Conservation (phyloP, 2,329 filamentous ascomycete species). For the Helotiales sp. region DNA sequence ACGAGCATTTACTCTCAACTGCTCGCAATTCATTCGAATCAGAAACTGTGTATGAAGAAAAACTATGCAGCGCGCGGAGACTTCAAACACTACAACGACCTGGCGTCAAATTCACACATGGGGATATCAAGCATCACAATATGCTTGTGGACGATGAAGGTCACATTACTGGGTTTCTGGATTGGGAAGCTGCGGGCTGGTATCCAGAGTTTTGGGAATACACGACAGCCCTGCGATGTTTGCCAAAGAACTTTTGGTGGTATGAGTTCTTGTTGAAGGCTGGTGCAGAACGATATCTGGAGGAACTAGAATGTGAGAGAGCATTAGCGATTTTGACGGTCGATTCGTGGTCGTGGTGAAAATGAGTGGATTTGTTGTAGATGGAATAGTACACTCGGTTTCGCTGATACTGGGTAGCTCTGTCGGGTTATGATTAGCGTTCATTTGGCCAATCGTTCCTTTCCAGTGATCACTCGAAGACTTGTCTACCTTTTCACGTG, state of each 20-base stretch:
- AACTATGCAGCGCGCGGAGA: conserved; percentile 9
- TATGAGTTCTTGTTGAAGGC: conserved; percentile 23
- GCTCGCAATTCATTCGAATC: conserved; percentile 13
- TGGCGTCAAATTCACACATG: conserved; percentile 45
- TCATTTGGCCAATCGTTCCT: too few species aligned
- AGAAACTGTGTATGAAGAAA: conserved; percentile 14
- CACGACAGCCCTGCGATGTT: conserved; percentile 22
- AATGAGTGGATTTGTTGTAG: background rate
- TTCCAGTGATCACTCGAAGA: too few species aligned
- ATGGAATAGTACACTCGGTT: background rate
- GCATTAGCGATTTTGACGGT: conserved; percentile 23
- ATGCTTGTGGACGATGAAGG: conserved; percentile 41
- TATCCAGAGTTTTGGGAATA: conserved; percentile 43
- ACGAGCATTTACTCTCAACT: conserved; percentile 21
- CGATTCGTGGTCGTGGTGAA: conserved; percentile 20
- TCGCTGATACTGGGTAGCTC: too few species aligned
- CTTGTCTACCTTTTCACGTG: too few species aligned
- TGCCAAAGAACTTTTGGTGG: conserved; percentile 24
- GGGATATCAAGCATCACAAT: conserved; percentile 48
- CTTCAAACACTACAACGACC: conserved; percentile 19
- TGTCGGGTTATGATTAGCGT: too few species aligned
- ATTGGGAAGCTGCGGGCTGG: conserved; percentile 50
- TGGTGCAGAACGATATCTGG: conserved; percentile 17
- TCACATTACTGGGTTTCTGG: conserved; percentile 43
- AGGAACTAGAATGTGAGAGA: conserved; percentile 24